phyloP scores from a whole-genome alignment of 139 green algal genomes.

The Trebouxia sp. region DNA sequence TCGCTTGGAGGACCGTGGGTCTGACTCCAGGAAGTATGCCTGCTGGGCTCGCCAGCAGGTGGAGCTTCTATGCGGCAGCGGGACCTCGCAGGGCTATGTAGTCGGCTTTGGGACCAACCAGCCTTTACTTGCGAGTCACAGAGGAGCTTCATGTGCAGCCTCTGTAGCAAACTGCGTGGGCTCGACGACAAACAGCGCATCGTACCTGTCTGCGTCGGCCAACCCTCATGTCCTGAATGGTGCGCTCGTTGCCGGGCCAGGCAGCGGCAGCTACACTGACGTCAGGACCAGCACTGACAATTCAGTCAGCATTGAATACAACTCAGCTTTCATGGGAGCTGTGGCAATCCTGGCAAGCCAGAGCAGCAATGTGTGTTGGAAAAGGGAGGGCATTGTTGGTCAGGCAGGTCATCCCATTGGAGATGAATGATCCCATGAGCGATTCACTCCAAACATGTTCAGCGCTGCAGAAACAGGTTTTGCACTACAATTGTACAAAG shows the following conservation, averaged over 20 bases:
- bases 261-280: not conserved
- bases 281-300: not conserved
- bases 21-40: slow-evolving; percentile 27
- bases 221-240: slow-evolving; percentile 64
- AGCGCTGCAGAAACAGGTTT: too few species aligned
- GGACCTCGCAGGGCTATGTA: slow-evolving; percentile 34
- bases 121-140: slow-evolving; percentile 31
- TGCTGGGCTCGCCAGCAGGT: slow-evolving; percentile 66
- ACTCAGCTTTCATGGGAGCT: slow-evolving; percentile 47
- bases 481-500: too few species aligned
- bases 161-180: not conserved
- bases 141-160: not conserved
- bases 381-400: not conserved
- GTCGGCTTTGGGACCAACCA: slow-evolving; percentile 55
- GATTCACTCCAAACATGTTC: not conserved
- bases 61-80: slow-evolving; percentile 59
- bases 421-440: not conserved
- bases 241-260: slow-evolving; percentile 61
- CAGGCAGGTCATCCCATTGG: not conserved
- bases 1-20: not conserved
- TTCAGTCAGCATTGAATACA: slow-evolving; percentile 55
- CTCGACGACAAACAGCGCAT: slow-evolving; percentile 38
- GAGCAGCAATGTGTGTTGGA: not conserved
- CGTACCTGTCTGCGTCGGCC: slow-evolving; percentile 41
- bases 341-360: slow-evolving; percentile 30